Evolutionary conservation across 805 yeast species (phyloP), one percentile per base, ranked within the genome.

Genomic region (Myxozyma neotropica): DNA sequence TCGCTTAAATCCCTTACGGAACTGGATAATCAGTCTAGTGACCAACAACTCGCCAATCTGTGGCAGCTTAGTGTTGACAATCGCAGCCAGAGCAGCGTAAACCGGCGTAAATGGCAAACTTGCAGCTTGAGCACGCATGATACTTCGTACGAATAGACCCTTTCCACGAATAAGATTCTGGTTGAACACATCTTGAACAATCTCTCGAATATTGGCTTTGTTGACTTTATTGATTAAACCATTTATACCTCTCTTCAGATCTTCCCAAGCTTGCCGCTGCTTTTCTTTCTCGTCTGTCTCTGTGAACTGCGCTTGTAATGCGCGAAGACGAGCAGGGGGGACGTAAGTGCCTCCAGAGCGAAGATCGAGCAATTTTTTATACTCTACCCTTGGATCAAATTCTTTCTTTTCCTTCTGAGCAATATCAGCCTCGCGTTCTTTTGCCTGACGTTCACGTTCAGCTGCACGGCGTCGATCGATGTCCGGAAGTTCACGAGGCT

Each of bases 1-100:
- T 23, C 75, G 69, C 65, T 77, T 75, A 71, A 76, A 85, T 0
- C 80, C 79, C 62, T 78, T 77, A 46, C 85, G 79, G 72, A 89
- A 88, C 57, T 79, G 84, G 2, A 84, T 67, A 0, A 87, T 74
- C 27, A 86, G 71, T 60, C 94, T 76, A 7, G 78, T 68, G 0
- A 79, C 70, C 33, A 88, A 63, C 3, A 86, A 70, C 57, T 80
- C 80, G 1, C 96, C 96, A 17, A 89, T 73, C 36, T 81, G 81
- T 0, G 95, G 94, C 2, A 88, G 70, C 64, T 86, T 82, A 4
- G 87, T 80, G 71, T 88, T 87, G 10, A 90, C 53, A 0, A 86
- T 78, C 1, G 86, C 78, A 0, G 81, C 78, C 36, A 90, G 67
- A 0, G 87, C 74, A 0, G 91, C 83, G 65, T 81, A 85, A 0